These are phyloP conservation scores for Tricholoma hemisulphureum DNA, from an alignment of 768 basidiomycete species.

Conservation along the genomic window DNA sequence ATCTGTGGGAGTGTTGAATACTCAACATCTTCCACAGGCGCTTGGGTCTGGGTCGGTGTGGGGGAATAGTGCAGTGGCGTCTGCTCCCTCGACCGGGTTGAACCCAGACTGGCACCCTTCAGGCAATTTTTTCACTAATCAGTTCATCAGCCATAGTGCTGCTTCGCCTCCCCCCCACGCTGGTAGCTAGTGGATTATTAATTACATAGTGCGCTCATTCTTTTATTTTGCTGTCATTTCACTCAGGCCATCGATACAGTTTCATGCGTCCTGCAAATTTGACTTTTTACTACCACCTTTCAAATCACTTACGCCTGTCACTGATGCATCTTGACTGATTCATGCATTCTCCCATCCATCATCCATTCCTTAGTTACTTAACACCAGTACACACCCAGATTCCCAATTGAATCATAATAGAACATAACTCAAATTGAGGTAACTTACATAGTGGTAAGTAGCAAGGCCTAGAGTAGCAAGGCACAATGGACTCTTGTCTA, in stretches of 20 bases:
- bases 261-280: background rate
- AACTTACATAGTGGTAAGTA: too few relatives aligned
- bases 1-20: slow-evolving; percentile 23
- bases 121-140: slow-evolving; percentile 41
- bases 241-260: slow-evolving; percentile 1
- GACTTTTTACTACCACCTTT: slow-evolving; percentile 1
- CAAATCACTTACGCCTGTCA: slow-evolving; percentile 9
- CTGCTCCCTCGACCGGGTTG: slow-evolving; percentile 15
- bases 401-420: background rate
- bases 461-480: too few relatives aligned
- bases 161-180: slow-evolving; percentile 48
- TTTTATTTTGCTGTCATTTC: slow-evolving; percentile 1
- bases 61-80: slow-evolving; percentile 32
- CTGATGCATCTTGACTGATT: slow-evolving; percentile 19
- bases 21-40: slow-evolving; percentile 21
- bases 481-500: too few relatives aligned
- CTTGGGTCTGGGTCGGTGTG: slow-evolving; percentile 37
- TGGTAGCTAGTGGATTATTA: slow-evolving; percentile 26
- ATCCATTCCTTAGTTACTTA: slow-evolving; percentile 2
- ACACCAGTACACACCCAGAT: slow-evolving; percentile 8
- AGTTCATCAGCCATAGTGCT: slow-evolving; percentile 48
- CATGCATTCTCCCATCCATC: slow-evolving; percentile 8
- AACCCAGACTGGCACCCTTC: slow-evolving; percentile 51
- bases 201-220: background rate
- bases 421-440: background rate